phyloP scores from a whole-genome alignment of 2,329 filamentous ascomycete genomes.

The Lasiodiplodia citricola region DNA sequence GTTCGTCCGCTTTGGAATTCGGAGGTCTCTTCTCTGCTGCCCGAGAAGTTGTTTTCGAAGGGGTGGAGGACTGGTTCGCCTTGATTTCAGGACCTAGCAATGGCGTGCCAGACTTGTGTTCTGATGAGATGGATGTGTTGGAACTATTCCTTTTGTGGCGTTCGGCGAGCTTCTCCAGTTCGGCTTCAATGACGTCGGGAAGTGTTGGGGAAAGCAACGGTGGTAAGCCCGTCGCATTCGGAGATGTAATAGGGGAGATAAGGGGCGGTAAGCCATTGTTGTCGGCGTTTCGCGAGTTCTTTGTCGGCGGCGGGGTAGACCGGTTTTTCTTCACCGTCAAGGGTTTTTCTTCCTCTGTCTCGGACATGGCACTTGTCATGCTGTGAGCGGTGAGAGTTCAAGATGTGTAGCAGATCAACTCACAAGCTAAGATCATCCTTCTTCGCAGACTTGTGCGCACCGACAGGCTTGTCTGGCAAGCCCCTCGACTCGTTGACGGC shows the following conservation, averaged over 20 bases:
- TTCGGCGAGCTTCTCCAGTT: slow-evolving; percentile 53
- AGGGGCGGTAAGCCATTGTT: slow-evolving; percentile 43
- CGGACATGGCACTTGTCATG: slow-evolving; percentile 9
- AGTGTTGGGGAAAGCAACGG: slow-evolving; percentile 64
- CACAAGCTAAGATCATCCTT: slow-evolving; percentile 12
- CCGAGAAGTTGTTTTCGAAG: neutral
- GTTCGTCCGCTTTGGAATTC: neutral
- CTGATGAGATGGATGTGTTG: slow-evolving; percentile 43
- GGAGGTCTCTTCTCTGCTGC: slow-evolving; percentile 1
- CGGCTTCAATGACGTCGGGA: slow-evolving; percentile 60
- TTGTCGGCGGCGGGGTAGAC: slow-evolving; percentile 33
- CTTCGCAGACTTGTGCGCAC: neutral
- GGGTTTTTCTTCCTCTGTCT: slow-evolving; percentile 23
- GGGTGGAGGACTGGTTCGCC: slow-evolving; percentile 7
- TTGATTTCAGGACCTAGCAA: neutral
- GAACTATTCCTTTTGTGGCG: slow-evolving; percentile 37
- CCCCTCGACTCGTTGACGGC: neutral
- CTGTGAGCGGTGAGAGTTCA: slow-evolving; percentile 2
- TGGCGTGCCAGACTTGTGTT: slow-evolving; percentile 27
- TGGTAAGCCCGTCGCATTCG: slow-evolving; percentile 51
- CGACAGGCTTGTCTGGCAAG: slow-evolving; percentile 19
- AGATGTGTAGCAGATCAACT: neutral
- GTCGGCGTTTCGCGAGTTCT: slow-evolving; percentile 49
- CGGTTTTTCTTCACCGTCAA: slow-evolving; percentile 13
- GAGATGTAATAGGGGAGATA: slow-evolving; percentile 49